These are phyloP conservation scores for Gossypium australe DNA, from an alignment of 345 rosid genomes.

Conservation along the genomic window DNA sequence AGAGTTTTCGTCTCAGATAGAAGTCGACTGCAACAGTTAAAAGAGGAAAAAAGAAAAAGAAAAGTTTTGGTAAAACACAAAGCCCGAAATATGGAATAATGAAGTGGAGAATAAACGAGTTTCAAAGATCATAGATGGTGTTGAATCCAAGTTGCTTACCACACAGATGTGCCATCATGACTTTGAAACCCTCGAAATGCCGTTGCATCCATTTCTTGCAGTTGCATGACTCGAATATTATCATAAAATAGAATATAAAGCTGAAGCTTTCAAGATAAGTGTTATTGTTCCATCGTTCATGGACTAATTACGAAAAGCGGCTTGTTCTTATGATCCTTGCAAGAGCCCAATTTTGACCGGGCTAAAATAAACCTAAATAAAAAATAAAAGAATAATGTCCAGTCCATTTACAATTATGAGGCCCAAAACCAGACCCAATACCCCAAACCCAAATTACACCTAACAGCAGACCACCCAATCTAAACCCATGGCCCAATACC, in stretches of 20 bases:
- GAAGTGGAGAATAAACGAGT: neutral
- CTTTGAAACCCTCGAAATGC: constrained; percentile 59
- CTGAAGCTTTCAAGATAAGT: neutral
- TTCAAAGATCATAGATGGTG: neutral
- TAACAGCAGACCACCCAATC: too few species aligned
- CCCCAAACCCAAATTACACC: too few species aligned
- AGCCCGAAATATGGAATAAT: neutral
- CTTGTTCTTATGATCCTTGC: neutral
- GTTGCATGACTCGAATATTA: neutral
- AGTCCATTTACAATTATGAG: too few species aligned
- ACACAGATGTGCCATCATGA: constrained; percentile 86
- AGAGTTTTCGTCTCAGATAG: neutral
- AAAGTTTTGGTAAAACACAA: neutral
- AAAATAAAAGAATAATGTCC: too few species aligned
- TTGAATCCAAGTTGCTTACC: constrained; percentile 38
- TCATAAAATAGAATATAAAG: neutral
- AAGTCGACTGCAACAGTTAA: neutral
- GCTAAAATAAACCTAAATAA: too few species aligned
- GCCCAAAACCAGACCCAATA: too few species aligned
- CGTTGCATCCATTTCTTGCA: constrained; percentile 88
- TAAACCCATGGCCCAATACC: too few species aligned
- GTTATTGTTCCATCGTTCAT: neutral
- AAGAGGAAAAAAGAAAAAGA: too few species aligned
- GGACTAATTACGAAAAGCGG: neutral
- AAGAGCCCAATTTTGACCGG: too few species aligned